phyloP scores from a whole-genome alignment of 768 basidiomycete genomes.

The Multifurca ochricompacta region DNA sequence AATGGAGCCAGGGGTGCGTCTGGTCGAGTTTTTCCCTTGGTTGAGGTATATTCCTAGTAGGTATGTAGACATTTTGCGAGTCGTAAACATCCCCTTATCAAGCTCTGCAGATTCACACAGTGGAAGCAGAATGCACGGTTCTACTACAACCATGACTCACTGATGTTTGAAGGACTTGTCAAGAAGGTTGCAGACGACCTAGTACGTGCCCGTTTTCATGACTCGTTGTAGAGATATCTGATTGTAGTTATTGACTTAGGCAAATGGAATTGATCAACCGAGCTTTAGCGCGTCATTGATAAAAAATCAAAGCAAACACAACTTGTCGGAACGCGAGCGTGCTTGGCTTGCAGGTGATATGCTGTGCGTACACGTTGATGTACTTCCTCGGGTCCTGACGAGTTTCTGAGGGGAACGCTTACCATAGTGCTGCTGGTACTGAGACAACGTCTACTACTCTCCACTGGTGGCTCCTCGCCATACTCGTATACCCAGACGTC shows the following conservation, averaged over 20 bases:
- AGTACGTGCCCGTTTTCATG: neutral
- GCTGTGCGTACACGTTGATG: slow-evolving; percentile 5
- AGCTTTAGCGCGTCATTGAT: slow-evolving; percentile 4
- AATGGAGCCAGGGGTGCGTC: too few relatives aligned
- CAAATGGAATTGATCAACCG: neutral
- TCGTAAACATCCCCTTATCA: neutral
- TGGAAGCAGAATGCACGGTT: slow-evolving; percentile 13
- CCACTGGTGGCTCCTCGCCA: slow-evolving; percentile 31
- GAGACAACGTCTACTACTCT: too few relatives aligned
- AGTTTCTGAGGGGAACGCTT: neutral
- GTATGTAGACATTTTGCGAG: neutral
- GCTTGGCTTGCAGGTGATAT: too few relatives aligned
- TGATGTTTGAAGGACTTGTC: slow-evolving; percentile 8
- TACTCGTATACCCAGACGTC: slow-evolving; percentile 33
- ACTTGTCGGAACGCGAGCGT: slow-evolving; percentile 7
- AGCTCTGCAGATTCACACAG: neutral
- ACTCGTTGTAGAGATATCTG: neutral
- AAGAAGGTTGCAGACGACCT: neutral
- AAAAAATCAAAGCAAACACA: neutral
- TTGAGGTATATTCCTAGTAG: neutral
- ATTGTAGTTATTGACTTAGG: neutral
- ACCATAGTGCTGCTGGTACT: neutral
- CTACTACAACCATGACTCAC: too few relatives aligned
- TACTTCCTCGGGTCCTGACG: neutral
- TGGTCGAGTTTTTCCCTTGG: too few relatives aligned